Conservation (phyloP, 2,329 filamentous ascomycete genomes). For the Diaporthe sp. region DNA sequence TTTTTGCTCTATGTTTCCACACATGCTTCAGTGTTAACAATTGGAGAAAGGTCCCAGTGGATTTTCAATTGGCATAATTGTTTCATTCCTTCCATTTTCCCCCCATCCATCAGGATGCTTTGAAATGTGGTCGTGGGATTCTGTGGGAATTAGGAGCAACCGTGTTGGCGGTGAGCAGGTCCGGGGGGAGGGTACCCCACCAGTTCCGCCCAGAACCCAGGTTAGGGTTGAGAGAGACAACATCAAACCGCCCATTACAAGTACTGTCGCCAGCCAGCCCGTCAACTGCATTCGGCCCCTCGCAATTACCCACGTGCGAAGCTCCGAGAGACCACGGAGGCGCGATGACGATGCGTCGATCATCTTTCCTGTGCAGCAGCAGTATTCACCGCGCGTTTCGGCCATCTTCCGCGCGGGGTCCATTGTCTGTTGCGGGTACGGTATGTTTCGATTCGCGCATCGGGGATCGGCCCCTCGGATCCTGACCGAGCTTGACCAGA, state of each 20-base stretch:
- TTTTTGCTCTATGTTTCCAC: neutral
- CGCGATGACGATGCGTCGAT: neutral
- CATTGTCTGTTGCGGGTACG: slow-evolving; percentile 4
- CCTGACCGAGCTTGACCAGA: slow-evolving; percentile 8
- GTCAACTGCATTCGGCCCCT: neutral
- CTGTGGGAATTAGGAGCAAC: neutral
- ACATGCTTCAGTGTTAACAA: neutral
- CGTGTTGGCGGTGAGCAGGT: neutral
- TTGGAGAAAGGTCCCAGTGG: neutral
- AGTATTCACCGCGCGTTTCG: slow-evolving; percentile 24
- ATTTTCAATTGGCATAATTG: neutral
- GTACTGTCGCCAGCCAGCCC: neutral
- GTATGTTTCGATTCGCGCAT: slow-evolving; percentile 9
- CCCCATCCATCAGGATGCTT: no score
- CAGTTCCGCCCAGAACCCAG: neutral
- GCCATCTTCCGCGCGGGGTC: slow-evolving; percentile 26
- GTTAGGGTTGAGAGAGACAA: neutral
- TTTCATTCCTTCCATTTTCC: neutral
- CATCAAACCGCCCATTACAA: neutral
- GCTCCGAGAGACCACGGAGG: neutral
- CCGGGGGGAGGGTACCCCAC: neutral
- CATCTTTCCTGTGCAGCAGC: neutral
- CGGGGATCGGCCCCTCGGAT: slow-evolving; percentile 11
- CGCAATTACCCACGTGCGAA: neutral
- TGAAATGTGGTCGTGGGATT: neutral